Base-by-base conservation (phyloP, 1,284 basidiomycete species). In the Ceratorhiza oryzae-sativae region DNA sequence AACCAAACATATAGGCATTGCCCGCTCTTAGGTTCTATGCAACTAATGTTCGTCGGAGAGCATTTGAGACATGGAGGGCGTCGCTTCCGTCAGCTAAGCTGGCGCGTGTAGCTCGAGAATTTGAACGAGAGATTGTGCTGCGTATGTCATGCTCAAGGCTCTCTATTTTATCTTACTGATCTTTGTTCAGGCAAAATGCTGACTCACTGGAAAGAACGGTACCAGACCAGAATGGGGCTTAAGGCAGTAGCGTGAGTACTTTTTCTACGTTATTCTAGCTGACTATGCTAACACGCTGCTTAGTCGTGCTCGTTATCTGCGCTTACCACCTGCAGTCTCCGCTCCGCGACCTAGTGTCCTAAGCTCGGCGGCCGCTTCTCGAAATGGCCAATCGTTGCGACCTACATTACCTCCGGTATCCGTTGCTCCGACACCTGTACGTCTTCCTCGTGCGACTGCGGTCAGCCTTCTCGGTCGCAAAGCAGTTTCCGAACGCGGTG, bases 191-290 rank as follows among this genome's bases (percentile, higher is more conserved):
- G 83, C 61, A 85, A 82, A 78, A 83, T 78, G 53, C 82, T 92
- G 70, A 83, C 84, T 51, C 87, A 84, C 74, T 93, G 91, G 91
- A 76, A 83, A 27, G 85, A 88, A 78, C 82, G 83, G 6, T 87
- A 91, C 76, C 85, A 85, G 77, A 87, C 86, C 23, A 91, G 90
- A 78, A 84, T 88, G 46, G 88, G 89, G 49, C 84, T 90, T 48
- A 92, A 92, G 79, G 90, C 92, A 71, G 88, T 92, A 67, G 90
- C 90, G 91, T 93, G 79, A 83, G 91, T 86, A 55, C 72, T 53
- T 27, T 49, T 39, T 48, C 39, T 12, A 23, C 15, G 46, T 23
- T 18, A 10, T 15, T 34, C 12, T 74, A 76, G 39, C 32, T 30
- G 12, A 5, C 32, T 34, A 23, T 30, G 25, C 72, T 76, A 75